A percentile compares a stretch with the other conserved stretches of the same genome.
Conservation (phyloP, 805 yeast genomes). For the Kockiozyma suomiensis region DNA sequence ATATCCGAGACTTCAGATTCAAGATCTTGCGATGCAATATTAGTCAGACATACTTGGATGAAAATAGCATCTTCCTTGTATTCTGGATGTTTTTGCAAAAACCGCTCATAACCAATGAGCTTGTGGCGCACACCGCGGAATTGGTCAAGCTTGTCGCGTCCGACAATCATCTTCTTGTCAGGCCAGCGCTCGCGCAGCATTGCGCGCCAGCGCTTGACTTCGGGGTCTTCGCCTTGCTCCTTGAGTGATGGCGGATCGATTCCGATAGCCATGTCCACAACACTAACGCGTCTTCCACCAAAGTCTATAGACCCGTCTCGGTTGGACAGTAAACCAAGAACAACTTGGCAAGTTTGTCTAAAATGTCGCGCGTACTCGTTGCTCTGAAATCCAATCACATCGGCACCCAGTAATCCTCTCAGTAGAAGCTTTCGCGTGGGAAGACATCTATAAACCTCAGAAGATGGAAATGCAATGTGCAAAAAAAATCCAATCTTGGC, state of each 20-base stretch:
- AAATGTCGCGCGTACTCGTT: constrained; percentile 93
- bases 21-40: constrained; percentile 54
- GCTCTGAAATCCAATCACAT: constrained; percentile 85
- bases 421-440: constrained; percentile 81
- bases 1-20: constrained; percentile 75
- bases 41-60: constrained; percentile 78
- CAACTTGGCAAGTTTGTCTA: constrained; percentile 81
- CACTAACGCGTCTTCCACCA: constrained; percentile 44
- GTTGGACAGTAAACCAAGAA: constrained; percentile 80
- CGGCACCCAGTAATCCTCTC: constrained; percentile 86
- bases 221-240: constrained; percentile 49
- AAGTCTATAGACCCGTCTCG: constrained; percentile 80
- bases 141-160: constrained; percentile 85
- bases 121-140: constrained; percentile 89
- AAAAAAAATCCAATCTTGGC: constrained; percentile 90
- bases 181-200: constrained; percentile 80
- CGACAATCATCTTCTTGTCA: constrained; percentile 68
- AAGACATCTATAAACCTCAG: constrained; percentile 91
- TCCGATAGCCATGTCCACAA: constrained; percentile 46
- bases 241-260: constrained; percentile 52
- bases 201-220: constrained; percentile 56
- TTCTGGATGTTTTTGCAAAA: constrained; percentile 71
- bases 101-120: constrained; percentile 79
- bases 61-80: constrained; percentile 69
- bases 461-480: constrained; percentile 93